Base-by-base conservation (phyloP, 495 filamentous ascomycete genomes). In the Trichoderma parareesei region DNA sequence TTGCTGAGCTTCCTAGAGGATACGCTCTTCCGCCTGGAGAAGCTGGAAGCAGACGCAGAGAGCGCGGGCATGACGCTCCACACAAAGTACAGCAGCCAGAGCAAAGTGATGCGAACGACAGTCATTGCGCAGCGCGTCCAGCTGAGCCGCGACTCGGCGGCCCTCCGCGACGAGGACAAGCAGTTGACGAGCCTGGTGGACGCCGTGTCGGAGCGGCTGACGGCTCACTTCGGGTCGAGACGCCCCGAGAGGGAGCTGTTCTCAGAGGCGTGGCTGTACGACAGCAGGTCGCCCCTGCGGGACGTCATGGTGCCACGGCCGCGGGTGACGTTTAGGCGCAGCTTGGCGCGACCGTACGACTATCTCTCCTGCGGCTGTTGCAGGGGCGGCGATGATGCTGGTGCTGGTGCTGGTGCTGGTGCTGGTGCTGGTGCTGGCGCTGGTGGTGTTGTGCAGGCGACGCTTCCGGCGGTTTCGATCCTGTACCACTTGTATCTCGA, bases 401-500 rank as follows among this genome's bases (percentile, higher is more conserved):
- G 27, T 27, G 27, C 27, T 27, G 27, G 27, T 27, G 27, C 27
- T 27, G 27, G 27, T 27, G 27, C 27, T 27, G 27, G 27, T n/a
- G n/a, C 27, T 27, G 27, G 27, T 27, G 27, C 27, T 27, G 27
- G 27, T 27, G 27, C 27, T 27, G 27, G 27, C 2, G 27, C 27
- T 27, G 27, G 27, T 2, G 75, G 80, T 71, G 73, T 72, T 1
- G 64, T 88, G 6, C 84, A 82, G 6, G 69, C 85, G 8, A 89
- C 85, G 8, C 84, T 93, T 68, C 93, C 95, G 13, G 77, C 90
- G 14, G 88, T 88, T 16, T 83, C 92, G 2, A 88, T 96, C 18
- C 69, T 98, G 65, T 98, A 97, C 76, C 91, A 95, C 65, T 77
- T 97, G 38, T 97, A 96, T 73, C 82, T 93, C 18, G 93, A 98